Conservation (phyloP, 345 rosid genomes). For the Anastatica hierochuntica region DNA sequence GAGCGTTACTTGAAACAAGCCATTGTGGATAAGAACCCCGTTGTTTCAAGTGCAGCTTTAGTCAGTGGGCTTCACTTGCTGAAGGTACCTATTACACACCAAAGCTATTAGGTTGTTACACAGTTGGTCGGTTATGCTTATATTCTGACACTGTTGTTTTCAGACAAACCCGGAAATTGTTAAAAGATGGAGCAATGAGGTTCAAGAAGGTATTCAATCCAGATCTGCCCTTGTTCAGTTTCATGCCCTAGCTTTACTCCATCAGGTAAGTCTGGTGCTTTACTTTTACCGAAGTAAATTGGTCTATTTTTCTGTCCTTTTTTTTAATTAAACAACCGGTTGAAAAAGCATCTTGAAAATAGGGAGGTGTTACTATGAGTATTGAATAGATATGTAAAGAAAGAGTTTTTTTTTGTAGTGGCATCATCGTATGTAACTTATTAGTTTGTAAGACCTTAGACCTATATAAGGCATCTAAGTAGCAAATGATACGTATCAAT, state of each 20-base stretch:
- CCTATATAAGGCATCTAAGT: too few species aligned
- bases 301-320: background rate
- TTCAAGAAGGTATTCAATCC: constrained; percentile 97
- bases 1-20: constrained; percentile 98
- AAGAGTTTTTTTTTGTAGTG: background rate
- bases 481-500: background rate
- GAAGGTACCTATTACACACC: constrained; percentile 41
- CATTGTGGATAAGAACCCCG: constrained; percentile 96
- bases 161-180: constrained; percentile 89
- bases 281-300: constrained; percentile 6
- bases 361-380: background rate
- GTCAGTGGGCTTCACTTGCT: constrained; percentile 96
- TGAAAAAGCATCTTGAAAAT: background rate
- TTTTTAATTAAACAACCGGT: background rate
- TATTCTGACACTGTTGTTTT: constrained; percentile 7
- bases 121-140: background rate
- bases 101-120: background rate
- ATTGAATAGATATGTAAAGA: background rate
- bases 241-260: constrained; percentile 87
- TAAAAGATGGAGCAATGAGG: constrained; percentile 98
- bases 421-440: background rate
- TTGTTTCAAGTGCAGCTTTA: constrained; percentile 97
- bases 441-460: too few species aligned
- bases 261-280: constrained; percentile 44
- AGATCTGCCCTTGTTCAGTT: constrained; percentile 97